Base-by-base conservation (phyloP, 352 stramenopile species). In the Pythium chondricola region DNA sequence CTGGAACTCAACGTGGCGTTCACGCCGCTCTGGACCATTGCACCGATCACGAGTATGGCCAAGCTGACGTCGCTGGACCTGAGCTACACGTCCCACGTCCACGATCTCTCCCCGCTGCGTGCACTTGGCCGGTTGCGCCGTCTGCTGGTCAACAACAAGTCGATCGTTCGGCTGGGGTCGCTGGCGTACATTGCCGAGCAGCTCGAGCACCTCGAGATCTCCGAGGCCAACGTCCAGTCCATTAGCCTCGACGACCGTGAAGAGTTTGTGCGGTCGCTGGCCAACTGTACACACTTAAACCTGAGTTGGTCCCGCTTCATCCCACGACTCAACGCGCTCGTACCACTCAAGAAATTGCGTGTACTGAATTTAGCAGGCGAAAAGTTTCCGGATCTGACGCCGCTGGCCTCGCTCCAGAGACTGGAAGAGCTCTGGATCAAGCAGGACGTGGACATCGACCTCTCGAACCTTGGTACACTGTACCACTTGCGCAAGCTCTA, bases 391-490 rank as follows among this genome's bases (percentile, higher is more conserved):
- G 49, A 64, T 38, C 44, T 64, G 1, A 40, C 48, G 9, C 43
- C 56, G 16, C 25, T 64, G 2, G 22, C 27, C 2, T 16, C 26
- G 1, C 21, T 57, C 3, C 22, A 43, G 0, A 35, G 31, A 1
- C 27, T 64, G 10, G 56, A 64, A 35, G 56, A 58, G 16, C 43
- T 64, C 11, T 51, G 27, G 26, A 50, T 64, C 43, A 64, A 64
- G 26, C 56, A 64, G 36, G 56, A 64, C 21, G 43, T 64, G 0
- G 56, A 64, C 32, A 48, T 64, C 4, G 56, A 64, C 32, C 45
- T 64, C 11, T 55, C 56, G 2, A 38, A 40, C 9, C 16, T 64
- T 4, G 48, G 17, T 1, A 48, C 49, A 24, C 48, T 64, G 0
- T 9, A 14, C 16, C 45, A 50, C n/a, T 43, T 64, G 8, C 33